These are phyloP conservation scores for Cyberlindnera maritima DNA, from an alignment of 805 yeast genomes.

Conservation along the genomic window DNA sequence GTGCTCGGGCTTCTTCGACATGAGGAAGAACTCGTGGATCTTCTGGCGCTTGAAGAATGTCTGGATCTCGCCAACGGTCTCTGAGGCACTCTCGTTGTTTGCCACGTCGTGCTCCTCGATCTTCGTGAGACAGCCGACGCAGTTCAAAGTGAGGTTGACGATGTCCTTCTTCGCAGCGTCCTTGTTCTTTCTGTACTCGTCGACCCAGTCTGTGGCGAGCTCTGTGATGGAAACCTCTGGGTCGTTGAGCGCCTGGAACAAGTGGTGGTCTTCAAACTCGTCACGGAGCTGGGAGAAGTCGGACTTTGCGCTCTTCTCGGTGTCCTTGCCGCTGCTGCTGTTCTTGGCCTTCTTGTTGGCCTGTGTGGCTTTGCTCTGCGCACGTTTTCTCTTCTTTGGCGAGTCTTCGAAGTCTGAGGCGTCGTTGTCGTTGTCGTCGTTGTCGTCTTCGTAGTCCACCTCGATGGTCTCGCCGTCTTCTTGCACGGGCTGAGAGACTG, in stretches of 20 bases:
- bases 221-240: conserved; percentile 50
- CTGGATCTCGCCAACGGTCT: conserved; percentile 73
- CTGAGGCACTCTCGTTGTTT: conserved; percentile 65
- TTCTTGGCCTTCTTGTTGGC: conserved; percentile 7
- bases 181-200: conserved; percentile 42
- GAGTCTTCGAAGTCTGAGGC: conserved; percentile 17
- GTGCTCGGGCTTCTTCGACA: conserved; percentile 45
- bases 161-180: conserved; percentile 55
- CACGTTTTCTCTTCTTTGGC: conserved; percentile 17
- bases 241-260: conserved; percentile 50
- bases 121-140: conserved; percentile 67
- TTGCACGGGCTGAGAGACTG: conserved; percentile 20
- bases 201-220: conserved; percentile 56
- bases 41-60: conserved; percentile 57
- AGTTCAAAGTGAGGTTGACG: conserved; percentile 64
- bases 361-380: conserved; percentile 2
- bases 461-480: conserved; percentile 25
- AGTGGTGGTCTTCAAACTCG: conserved; percentile 43
- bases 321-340: conserved; percentile 2
- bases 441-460: conserved; percentile 22
- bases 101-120: conserved; percentile 75
- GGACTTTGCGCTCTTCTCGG: conserved; percentile 14
- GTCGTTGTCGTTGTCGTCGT: conserved; percentile 12
- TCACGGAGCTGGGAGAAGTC: conserved; percentile 36
- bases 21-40: conserved; percentile 67